Conservation (phyloP, 805 yeast species). For the Suhomyces prunicola region DNA sequence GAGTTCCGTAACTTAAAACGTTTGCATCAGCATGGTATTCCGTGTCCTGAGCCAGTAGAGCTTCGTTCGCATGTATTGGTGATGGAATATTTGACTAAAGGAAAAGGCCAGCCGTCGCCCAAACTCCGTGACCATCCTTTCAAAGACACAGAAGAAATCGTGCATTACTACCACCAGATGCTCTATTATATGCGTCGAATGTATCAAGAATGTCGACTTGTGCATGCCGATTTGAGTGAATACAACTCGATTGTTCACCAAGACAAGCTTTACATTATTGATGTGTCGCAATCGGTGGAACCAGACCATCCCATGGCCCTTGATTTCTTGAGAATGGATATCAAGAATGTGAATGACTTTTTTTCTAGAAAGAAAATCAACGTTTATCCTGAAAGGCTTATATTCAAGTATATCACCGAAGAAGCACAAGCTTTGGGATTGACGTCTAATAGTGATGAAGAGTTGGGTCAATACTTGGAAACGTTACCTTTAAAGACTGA, state of each 20-base stretch:
- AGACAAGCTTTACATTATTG: slow-evolving; percentile 77
- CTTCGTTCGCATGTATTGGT: slow-evolving; percentile 86
- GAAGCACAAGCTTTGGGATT: slow-evolving; percentile 35
- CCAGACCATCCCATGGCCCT: slow-evolving; percentile 97
- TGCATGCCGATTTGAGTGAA: slow-evolving; percentile 96
- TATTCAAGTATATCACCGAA: slow-evolving; percentile 75
- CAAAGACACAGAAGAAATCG: slow-evolving; percentile 61
- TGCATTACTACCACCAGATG: slow-evolving; percentile 70
- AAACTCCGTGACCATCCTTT: slow-evolving; percentile 81
- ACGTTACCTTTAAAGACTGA: slow-evolving; percentile 57
- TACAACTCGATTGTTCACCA: slow-evolving; percentile 87
- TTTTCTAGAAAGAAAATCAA: slow-evolving; percentile 69
- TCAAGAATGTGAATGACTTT: slow-evolving; percentile 89
- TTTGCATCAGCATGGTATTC: slow-evolving; percentile 71
- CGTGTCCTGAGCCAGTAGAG: slow-evolving; percentile 92
- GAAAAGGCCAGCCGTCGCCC: slow-evolving; percentile 89
- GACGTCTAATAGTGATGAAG: slow-evolving; percentile 39
- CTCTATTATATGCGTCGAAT: slow-evolving; percentile 80
- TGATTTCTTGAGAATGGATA: slow-evolving; percentile 95
- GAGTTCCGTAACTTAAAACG: slow-evolving; percentile 92
- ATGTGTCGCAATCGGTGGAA: slow-evolving; percentile 96
- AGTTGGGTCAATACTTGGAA: slow-evolving; percentile 41
- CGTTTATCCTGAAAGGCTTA: slow-evolving; percentile 75
- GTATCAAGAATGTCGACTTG: slow-evolving; percentile 83
- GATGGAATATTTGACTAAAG: slow-evolving; percentile 83